Percentiles rank a stretch among this genome's conserved stretches.
Conservation (phyloP, 1,139 yeast species). For the Zygoascus sp. region DNA sequence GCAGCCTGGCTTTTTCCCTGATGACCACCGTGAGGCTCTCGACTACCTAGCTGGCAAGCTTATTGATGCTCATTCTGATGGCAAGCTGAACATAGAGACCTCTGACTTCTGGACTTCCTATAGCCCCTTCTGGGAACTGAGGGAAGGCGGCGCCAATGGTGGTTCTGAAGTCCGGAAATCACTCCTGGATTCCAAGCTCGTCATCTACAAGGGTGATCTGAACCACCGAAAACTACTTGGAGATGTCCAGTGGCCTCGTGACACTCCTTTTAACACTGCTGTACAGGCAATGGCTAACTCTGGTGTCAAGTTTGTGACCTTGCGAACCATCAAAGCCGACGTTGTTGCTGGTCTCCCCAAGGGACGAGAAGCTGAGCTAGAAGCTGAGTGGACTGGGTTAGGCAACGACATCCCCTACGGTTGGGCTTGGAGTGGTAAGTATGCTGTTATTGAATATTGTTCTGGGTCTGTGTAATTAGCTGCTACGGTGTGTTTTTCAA, state of each 20-base stretch:
- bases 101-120: slow-evolving; percentile 83
- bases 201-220: slow-evolving; percentile 90
- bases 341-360: slow-evolving; percentile 78
- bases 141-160: slow-evolving; percentile 52
- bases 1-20: slow-evolving; percentile 50
- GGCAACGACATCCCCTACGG: slow-evolving; percentile 63
- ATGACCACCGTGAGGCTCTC: slow-evolving; percentile 42
- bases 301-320: slow-evolving; percentile 61
- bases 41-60: slow-evolving; percentile 50
- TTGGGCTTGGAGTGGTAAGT: slow-evolving; percentile 88
- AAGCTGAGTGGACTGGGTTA: slow-evolving; percentile 46
- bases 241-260: slow-evolving; percentile 81
- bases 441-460: slow-evolving; percentile 73
- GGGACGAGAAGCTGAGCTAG: slow-evolving; percentile 68
- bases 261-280: slow-evolving; percentile 68
- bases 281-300: slow-evolving; percentile 59
- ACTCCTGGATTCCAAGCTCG: slow-evolving; percentile 55
- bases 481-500: too few relatives aligned
- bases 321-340: slow-evolving; percentile 95
- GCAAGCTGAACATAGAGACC: slow-evolving; percentile 53
- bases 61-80: slow-evolving; percentile 43
- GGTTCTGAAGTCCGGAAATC: slow-evolving; percentile 54
- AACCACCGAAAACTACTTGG: slow-evolving; percentile 92
- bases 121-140: slow-evolving; percentile 64
- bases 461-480: too few relatives aligned